Conservation (phyloP, 1,139 yeast genomes). For the Blastobotrys apis region DNA sequence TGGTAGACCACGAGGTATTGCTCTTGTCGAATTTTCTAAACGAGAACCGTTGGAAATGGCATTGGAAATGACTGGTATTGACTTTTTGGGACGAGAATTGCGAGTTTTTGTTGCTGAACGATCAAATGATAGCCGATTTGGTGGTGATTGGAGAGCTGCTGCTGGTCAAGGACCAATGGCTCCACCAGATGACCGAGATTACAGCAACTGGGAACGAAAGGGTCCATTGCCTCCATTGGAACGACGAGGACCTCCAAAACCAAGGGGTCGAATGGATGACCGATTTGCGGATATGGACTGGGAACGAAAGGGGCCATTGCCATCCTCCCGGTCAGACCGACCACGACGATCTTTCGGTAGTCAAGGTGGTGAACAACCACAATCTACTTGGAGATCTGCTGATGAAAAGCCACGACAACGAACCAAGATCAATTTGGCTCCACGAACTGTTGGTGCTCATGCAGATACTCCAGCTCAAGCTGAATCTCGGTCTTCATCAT, state of each 20-base stretch:
- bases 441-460: constrained; percentile 27
- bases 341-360: constrained; percentile 15
- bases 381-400: constrained; percentile 10
- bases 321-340: constrained; percentile 21
- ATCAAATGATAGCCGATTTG: constrained; percentile 41
- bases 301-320: constrained; percentile 35
- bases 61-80: constrained; percentile 63
- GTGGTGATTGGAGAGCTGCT: constrained; percentile 59
- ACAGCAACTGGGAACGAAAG: constrained; percentile 32
- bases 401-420: constrained; percentile 18
- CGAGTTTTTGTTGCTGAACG: constrained; percentile 83
- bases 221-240: constrained; percentile 32
- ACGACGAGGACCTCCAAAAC: constrained; percentile 20
- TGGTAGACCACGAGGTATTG: constrained; percentile 73
- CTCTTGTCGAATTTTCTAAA: constrained; percentile 75
- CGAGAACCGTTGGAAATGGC: constrained; percentile 72
- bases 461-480: constrained; percentile 24
- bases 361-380: constrained; percentile 15
- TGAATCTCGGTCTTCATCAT: constrained; percentile 24
- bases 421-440: constrained; percentile 29
- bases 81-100: constrained; percentile 63
- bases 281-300: constrained; percentile 34
- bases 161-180: constrained; percentile 35
- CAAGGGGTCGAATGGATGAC: constrained; percentile 22
- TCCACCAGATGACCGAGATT: constrained; percentile 28